These are phyloP conservation scores for Eucalyptus pauciflora DNA, from an alignment of 345 rosid species.

Conservation along the genomic window DNA sequence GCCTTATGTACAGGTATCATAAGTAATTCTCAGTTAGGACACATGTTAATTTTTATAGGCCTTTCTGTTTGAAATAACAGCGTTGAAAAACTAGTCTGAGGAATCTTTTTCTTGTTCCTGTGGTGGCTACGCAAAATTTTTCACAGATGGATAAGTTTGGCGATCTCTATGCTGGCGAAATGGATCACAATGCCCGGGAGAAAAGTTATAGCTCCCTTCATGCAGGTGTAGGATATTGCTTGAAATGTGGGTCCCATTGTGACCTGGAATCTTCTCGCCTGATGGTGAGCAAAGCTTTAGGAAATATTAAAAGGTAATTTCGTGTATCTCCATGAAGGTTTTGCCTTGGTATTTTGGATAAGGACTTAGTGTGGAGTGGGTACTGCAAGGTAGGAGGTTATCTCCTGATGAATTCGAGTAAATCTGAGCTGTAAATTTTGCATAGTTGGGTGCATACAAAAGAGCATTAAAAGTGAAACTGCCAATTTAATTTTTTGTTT, in stretches of 20 bases:
- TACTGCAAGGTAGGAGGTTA: background rate
- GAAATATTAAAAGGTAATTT: conserved; percentile 34
- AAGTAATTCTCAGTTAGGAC: background rate
- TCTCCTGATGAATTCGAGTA: background rate
- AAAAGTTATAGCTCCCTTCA: conserved; percentile 1
- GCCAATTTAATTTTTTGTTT: background rate
- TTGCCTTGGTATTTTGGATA: background rate
- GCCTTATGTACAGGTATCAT: conserved; percentile 30
- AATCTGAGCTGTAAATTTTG: too few species aligned
- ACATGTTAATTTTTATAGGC: background rate
- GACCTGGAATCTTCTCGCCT: conserved; percentile 25
- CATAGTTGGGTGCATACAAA: background rate
- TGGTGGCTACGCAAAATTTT: background rate
- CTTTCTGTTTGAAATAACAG: background rate
- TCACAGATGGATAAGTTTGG: conserved; percentile 13
- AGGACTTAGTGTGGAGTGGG: background rate
- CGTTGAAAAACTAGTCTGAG: background rate
- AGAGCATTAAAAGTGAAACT: background rate
- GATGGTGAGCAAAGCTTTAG: conserved; percentile 39
- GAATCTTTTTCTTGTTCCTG: background rate
- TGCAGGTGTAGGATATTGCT: conserved; percentile 38
- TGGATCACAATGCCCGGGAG: conserved; percentile 8
- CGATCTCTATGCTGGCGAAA: background rate
- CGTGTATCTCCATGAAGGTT: background rate
- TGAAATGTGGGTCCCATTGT: conserved; percentile 44